phyloP scores from a whole-genome alignment of 768 basidiomycete genomes.

The Cubamyces sp. region DNA sequence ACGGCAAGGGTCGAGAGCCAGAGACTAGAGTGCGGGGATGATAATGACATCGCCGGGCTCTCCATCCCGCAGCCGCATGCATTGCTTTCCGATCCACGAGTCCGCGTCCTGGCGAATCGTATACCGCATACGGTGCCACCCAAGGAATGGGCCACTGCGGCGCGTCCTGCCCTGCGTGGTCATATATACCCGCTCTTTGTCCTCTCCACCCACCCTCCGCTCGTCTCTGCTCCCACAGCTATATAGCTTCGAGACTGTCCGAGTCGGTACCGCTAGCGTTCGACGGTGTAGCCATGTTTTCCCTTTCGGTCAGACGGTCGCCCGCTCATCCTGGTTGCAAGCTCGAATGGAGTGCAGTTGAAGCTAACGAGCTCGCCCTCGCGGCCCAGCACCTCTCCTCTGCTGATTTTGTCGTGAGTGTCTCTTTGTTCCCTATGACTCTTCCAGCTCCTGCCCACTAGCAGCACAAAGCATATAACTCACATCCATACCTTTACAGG shows the following conservation, averaged over 20 bases:
- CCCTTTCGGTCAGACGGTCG: conserved; percentile 11
- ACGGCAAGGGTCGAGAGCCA: no score
- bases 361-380: conserved; percentile 5
- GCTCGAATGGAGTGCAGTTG: conserved; percentile 2
- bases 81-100: background rate
- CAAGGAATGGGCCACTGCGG: no score
- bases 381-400: conserved; percentile 13
- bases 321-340: conserved; percentile 9
- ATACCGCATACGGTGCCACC: no score
- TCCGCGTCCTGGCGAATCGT: background rate
- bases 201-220: background rate
- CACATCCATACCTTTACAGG: background rate
- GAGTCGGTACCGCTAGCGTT: background rate
- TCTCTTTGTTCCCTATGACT: background rate
- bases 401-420: conserved; percentile 17
- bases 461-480: background rate
- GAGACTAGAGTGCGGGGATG: background rate
- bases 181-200: background rate
- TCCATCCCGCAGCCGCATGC: conserved; percentile 9
- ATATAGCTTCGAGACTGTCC: background rate
- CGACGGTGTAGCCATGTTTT: background rate
- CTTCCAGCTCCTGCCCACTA: no score
- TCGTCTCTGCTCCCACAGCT: background rate
- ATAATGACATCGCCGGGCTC: conserved; percentile 1
- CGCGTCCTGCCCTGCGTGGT: background rate